A percentile compares a stretch with the other conserved stretches of the same genome.
Evolutionary conservation across 306 rosid species (phyloP).

Genomic region (Sphenostylis stenocarpa): DNA sequence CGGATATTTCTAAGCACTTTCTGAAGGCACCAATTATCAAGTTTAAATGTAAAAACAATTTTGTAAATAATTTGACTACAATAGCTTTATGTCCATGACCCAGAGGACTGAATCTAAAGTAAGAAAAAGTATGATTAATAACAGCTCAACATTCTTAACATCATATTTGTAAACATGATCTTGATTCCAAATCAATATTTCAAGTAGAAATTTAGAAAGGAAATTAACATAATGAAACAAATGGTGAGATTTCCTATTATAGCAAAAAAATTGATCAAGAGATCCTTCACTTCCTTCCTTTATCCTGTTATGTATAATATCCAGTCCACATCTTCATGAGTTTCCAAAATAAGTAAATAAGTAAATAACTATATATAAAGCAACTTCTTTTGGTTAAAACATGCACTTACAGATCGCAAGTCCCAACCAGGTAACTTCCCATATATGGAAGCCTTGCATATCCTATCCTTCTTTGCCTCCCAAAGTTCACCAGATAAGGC

Average conservation of each 20-base stretch:
- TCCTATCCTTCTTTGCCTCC: slow-evolving; percentile 89
- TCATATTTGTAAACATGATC: background rate
- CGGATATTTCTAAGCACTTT: background rate
- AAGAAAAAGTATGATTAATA: slow-evolving; percentile 1
- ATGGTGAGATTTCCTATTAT: background rate
- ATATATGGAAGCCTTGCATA: slow-evolving; percentile 69
- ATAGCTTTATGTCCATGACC: background rate
- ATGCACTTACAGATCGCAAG: slow-evolving; percentile 80
- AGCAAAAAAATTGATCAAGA: background rate
- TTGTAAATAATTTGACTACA: slow-evolving; percentile 13
- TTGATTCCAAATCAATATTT: slow-evolving; percentile 20
- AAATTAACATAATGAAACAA: background rate
- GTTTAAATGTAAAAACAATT: background rate
- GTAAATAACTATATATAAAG: slow-evolving; percentile 5
- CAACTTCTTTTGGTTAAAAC: slow-evolving; percentile 3
- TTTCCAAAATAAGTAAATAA: slow-evolving; percentile 22
- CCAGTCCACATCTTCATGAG: slow-evolving; percentile 11
- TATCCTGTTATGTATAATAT: background rate
- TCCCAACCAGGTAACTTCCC: slow-evolving; percentile 92
- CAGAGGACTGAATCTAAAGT: slow-evolving; percentile 1
- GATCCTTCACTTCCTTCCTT: background rate
- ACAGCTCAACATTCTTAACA: background rate
- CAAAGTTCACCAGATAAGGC: slow-evolving; percentile 98
- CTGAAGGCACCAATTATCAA: background rate
- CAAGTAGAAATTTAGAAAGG: slow-evolving; percentile 3